Base-by-base conservation (phyloP, 2,329 filamentous ascomycete species). In the Calonectria leucothoes region DNA sequence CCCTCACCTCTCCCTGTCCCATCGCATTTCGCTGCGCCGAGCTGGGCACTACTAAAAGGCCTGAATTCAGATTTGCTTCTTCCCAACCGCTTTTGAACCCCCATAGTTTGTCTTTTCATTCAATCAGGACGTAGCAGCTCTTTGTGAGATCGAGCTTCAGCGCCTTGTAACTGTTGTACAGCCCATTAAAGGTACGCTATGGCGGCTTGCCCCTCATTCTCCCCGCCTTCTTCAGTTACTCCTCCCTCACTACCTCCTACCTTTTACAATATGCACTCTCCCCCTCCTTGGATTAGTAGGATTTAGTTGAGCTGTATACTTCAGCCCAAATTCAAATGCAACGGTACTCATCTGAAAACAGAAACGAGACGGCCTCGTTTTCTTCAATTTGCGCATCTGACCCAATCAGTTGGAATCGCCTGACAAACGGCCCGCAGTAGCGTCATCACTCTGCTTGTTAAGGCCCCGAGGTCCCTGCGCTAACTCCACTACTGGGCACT, bases 401-500 rank as follows among this genome's bases (percentile, higher is more conserved):
- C 68, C 75, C 77, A 80, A 77, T 80, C 73, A 37, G 33, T 33
- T 48, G 63, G 35, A 78, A 78, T 79, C 76, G 75, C 73, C 78
- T 76, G 78, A 80, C 76, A 70, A 61, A 39, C 77, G 73, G 74
- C 75, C 73, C 76, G 70, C 77, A 63, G 79, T 81, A 81, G 79
- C 79, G 79, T 79, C 79, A 81, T 81, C 74, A 74, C 75, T 77
- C 64, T 71, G 68, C 74, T 78, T 55, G 66, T 65, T 51, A 75
- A 72, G 74, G 65, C 68, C 74, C 72, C 75, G 78, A 81, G 79
- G 79, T 78, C 71, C 74, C 49, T 75, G 67, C 74, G 64, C 79
- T 76, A 81, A 79, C 78, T 80, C 79, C 79, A 80, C 78, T 67
- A 64, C 72, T 75, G 74, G 79, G 72, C 79, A 80, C 78, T 67